Evolutionary conservation across 192 early-diverging fungal genomes (phyloP).

Genomic region (Backusella morwellensis): DNA sequence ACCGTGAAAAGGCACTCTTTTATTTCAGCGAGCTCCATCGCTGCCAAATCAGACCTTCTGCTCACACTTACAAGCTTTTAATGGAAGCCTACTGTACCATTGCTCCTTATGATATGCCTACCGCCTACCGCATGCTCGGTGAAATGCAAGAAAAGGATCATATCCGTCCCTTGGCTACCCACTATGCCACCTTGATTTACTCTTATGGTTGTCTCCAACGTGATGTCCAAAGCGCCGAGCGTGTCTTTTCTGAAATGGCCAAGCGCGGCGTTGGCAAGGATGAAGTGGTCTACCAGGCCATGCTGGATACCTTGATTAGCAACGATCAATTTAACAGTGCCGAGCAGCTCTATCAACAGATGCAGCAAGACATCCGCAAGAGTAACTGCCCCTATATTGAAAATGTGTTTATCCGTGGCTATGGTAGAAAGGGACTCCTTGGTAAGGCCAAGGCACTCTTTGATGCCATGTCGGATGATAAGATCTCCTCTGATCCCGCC

Average conservation of each 20-base stretch:
- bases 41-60: slow-evolving; percentile 46
- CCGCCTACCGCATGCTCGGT: slow-evolving; percentile 44
- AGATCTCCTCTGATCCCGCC: slow-evolving; percentile 10
- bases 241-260: slow-evolving; percentile 43
- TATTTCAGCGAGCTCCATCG: slow-evolving; percentile 46
- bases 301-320: slow-evolving; percentile 53
- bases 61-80: slow-evolving; percentile 54
- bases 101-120: slow-evolving; percentile 54
- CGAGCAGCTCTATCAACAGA: slow-evolving; percentile 42
- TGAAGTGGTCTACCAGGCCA: slow-evolving; percentile 51
- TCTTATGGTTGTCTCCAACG: slow-evolving; percentile 52
- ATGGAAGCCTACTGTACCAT: slow-evolving; percentile 55
- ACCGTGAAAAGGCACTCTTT: slow-evolving; percentile 44
- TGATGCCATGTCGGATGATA: slow-evolving; percentile 46
- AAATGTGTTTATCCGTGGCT: slow-evolving; percentile 58
- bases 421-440: slow-evolving; percentile 40
- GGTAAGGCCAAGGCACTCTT: slow-evolving; percentile 45
- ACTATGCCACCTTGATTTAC: slow-evolving; percentile 55
- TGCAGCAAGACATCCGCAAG: slow-evolving; percentile 34
- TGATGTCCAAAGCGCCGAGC: slow-evolving; percentile 42
- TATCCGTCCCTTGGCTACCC: slow-evolving; percentile 42
- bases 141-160: slow-evolving; percentile 38
- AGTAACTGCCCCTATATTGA: slow-evolving; percentile 54
- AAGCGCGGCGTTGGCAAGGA: slow-evolving; percentile 35
- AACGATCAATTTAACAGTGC: slow-evolving; percentile 41